These are phyloP conservation scores for Mycena vulgaris DNA, from an alignment of 768 basidiomycete genomes.

Conservation along the genomic window DNA sequence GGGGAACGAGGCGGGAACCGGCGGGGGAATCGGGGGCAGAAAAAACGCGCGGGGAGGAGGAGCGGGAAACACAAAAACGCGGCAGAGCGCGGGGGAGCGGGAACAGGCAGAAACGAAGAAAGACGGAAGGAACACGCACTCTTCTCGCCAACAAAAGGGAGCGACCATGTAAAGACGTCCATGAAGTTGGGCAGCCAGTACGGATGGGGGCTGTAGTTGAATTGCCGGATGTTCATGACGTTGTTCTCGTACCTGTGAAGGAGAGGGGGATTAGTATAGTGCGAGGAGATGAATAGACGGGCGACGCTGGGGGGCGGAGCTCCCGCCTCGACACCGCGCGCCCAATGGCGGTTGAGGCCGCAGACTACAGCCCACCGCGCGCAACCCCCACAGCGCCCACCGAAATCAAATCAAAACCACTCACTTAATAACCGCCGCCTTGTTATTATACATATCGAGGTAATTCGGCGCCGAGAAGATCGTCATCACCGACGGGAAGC, in stretches of 20 bases:
- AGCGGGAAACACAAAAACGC: too few species aligned
- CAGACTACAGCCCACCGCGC: too few species aligned
- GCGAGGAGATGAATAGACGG: not conserved
- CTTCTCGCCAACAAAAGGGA: slow-evolving; percentile 98
- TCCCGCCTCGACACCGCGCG: too few species aligned
- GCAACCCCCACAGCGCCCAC: too few species aligned
- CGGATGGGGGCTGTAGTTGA: slow-evolving; percentile 95
- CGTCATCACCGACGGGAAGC: slow-evolving; percentile 99
- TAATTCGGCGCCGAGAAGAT: slow-evolving; percentile 99
- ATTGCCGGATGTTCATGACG: slow-evolving; percentile 98
- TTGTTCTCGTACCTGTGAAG: slow-evolving; percentile 82
- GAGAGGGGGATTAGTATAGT: too few species aligned
- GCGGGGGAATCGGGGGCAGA: too few species aligned
- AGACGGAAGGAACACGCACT: slow-evolving; percentile 65
- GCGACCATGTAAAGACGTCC: slow-evolving; percentile 99
- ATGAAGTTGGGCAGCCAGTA: slow-evolving; percentile 99
- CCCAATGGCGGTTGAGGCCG: too few species aligned
- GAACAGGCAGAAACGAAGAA: too few species aligned
- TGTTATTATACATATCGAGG: slow-evolving; percentile 98
- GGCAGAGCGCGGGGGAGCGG: too few species aligned
- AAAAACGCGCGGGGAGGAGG: too few species aligned
- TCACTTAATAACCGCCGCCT: slow-evolving; percentile 97
- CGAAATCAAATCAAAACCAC: not conserved
- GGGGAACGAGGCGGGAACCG: too few species aligned
- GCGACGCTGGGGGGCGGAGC: too few species aligned